Base-by-base conservation (phyloP, 345 rosid species). In the Psidium guajava region DNA sequence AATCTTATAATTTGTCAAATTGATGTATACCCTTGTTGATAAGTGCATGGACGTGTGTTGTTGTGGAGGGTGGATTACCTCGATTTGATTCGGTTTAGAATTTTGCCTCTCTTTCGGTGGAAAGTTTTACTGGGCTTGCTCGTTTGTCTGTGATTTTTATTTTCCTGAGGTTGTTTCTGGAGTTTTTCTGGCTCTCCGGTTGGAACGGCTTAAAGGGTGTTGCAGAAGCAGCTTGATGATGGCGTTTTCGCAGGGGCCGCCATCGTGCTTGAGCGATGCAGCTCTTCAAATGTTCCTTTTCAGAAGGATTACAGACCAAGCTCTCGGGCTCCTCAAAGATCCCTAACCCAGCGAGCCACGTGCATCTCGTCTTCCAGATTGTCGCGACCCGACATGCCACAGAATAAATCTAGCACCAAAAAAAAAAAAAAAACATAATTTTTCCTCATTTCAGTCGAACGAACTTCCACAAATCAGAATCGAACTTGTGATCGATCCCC, bases 371-470 rank as follows among this genome's bases (percentile, higher is more conserved):
- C 91, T 92, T 95, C 8, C 95, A 90, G 84, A 95, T 88, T 11
- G 97, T 95, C 12, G 95, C 96, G 11, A 92, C 98, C 83, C 99
- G 95, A 87, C 97, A 95, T 12, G 94, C 92, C 82, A 88, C 96
- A 42, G 89, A 74, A 85, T 89, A 95, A 59, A 97, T 94, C 99
- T 97, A 87, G 82, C 87, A 85, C 69, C 42, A 16, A 15, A 36
- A 28, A 28, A 44, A 2, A 36, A 36, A 44, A 40, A 7, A 47
- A 56, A 28, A 20, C 75, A 3, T 21, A 32, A 84, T 52, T 15
- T 64, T 54, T 16, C 32, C 24, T 20, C 44, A 64, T 32, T 64
- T 16, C 42, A 28, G 21, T 64, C 22, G 11, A 28, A 42, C 16
- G 28, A 64, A 32, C 75, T 64, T 64, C 75, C 44, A 69, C 22